phyloP scores from a whole-genome alignment of 2,329 filamentous ascomycete genomes.

The Cytospora paraplurivora region DNA sequence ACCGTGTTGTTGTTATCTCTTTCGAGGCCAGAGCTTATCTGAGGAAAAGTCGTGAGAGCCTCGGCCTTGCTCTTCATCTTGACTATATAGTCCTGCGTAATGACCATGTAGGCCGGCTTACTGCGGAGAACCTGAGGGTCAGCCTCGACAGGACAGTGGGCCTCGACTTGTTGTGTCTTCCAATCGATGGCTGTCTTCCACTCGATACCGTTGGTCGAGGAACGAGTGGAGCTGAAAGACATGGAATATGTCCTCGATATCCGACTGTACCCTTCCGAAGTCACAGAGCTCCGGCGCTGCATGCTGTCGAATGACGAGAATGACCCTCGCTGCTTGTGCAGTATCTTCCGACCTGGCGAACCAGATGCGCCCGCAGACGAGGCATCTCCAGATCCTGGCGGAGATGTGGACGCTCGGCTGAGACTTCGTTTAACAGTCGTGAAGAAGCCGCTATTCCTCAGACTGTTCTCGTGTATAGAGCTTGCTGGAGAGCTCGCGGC shows the following conservation, averaged over 20 bases:
- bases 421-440: constrained; percentile 32
- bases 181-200: constrained; percentile 39
- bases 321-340: constrained; percentile 29
- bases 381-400: constrained; percentile 17
- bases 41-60: constrained; percentile 51
- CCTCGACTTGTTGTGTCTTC: constrained; percentile 37
- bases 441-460: constrained; percentile 32
- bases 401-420: constrained; percentile 32
- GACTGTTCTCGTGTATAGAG: constrained; percentile 31
- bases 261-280: constrained; percentile 36
- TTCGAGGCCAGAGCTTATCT: constrained; percentile 37
- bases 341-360: constrained; percentile 18
- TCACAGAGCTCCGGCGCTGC: constrained; percentile 36
- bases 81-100: constrained; percentile 53
- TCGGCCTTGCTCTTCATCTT: constrained; percentile 53
- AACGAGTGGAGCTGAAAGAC: constrained; percentile 27
- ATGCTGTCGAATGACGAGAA: constrained; percentile 32
- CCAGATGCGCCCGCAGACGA: constrained; percentile 14
- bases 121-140: constrained; percentile 49
- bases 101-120: constrained; percentile 54
- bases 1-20: constrained; percentile 35
- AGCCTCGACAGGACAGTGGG: constrained; percentile 50
- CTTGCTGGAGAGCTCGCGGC: constrained; percentile 32
- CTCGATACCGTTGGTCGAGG: constrained; percentile 35
- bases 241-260: constrained; percentile 31